Base-by-base conservation (phyloP, 1,139 yeast genomes). In the Suhomyces anneliseae region DNA sequence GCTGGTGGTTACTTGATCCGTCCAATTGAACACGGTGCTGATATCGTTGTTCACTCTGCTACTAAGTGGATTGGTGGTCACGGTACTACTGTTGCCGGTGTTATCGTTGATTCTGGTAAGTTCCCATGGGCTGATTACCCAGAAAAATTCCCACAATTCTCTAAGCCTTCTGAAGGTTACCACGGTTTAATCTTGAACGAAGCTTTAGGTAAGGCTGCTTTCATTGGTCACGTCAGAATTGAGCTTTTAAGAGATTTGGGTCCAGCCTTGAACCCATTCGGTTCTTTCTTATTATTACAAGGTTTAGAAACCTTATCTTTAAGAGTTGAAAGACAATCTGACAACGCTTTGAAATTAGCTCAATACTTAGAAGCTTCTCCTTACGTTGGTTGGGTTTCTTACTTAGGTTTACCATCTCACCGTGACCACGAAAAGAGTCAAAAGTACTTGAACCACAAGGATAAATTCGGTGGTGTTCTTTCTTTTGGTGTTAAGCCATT, bases 1-100 rank as follows among this genome's bases (percentile, higher is more conserved):
- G 97, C 97, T 40, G 97, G 96, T 68, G 98, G 98, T 43, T 90
- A 72, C 76, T 80, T 88, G 60, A 79, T 90, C 52, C 84, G 81
- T 59, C 99, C 99, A 54, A 69, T 93, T 57, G 87, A 86, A 53
- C 87, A 81, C 60, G 98, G 98, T 56, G 98, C 90, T 38, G 96
- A 90, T 64, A 86, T 90, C 53, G 79, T 81, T 34, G 82, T 79
- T 38, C 97, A 92, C 70, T 90, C 97, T 48, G 97, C 97, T 46
- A 93, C 98, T 48, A 93, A 93, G 70, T 93, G 97, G 97, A 90
- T 93, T 58, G 96, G 96, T 56, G 99, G 97, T 52, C 98, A 92
- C 66, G 98, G 98, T 64, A 90, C 90, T 50, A 88, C 97, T 44
- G 85, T 93, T 67, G 97, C 89, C 45, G 99, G 99, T 74, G 89